Percentiles rank a stretch among this genome's conserved stretches.
These are phyloP conservation scores for Croton laevigatus DNA, from an alignment of 441 rosid species.

Conservation along the genomic window DNA sequence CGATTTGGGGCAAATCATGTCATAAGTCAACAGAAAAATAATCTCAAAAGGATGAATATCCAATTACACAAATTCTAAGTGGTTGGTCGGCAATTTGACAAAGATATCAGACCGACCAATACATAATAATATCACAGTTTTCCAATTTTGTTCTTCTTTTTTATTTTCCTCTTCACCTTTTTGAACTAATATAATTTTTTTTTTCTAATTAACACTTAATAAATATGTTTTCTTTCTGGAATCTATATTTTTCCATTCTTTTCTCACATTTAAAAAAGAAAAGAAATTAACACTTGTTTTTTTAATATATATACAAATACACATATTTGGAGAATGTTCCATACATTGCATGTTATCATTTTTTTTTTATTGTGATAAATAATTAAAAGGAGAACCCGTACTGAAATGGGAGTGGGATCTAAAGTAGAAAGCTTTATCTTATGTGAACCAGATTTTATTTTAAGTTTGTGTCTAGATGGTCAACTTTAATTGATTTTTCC, in stretches of 20 bases:
- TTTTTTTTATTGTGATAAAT: neutral
- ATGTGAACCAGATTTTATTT: neutral
- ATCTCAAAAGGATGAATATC: neutral
- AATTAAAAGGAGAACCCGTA: neutral
- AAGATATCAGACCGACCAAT: neutral
- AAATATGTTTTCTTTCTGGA: neutral
- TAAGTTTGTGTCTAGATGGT: neutral
- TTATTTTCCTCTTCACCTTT: neutral
- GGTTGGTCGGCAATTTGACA: constrained; percentile 23
- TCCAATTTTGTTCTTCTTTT: neutral
- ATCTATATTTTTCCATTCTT: neutral
- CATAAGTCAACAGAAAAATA: too few relatives aligned
- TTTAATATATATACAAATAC: neutral
- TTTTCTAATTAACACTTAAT: neutral
- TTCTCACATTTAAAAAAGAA: too few relatives aligned
- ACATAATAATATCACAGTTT: neutral
- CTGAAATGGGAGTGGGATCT: neutral
- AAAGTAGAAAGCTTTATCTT: neutral
- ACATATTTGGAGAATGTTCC: neutral
- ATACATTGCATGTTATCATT: neutral
- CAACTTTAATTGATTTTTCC: too few relatives aligned
- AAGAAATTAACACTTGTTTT: neutral
- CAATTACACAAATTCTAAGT: neutral
- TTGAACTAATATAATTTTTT: neutral
- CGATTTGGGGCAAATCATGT: too few relatives aligned